Evolutionary conservation across 2,329 filamentous ascomycete species (phyloP).

Genomic region (Aspergillus jensenii): DNA sequence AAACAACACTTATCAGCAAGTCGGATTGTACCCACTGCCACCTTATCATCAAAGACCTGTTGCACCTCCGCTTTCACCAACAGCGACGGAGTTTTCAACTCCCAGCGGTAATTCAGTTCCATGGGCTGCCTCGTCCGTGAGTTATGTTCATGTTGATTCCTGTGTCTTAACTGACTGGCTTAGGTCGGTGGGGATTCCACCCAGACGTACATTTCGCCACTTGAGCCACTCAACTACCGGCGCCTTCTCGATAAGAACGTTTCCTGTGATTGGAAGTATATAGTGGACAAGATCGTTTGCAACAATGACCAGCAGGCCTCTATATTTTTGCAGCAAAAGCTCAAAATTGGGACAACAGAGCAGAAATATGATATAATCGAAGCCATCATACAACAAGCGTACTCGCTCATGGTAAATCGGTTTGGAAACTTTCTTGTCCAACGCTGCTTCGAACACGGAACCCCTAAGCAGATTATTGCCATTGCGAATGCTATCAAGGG

Average conservation of each 20-base stretch:
- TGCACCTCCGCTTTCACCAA: constrained; percentile 68
- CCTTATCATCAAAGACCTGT: constrained; percentile 57
- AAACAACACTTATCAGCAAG: constrained; percentile 33
- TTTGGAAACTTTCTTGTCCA: constrained; percentile 99
- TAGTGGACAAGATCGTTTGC: constrained; percentile 98
- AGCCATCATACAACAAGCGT: constrained; percentile 91
- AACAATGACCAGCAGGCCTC: constrained; percentile 99
- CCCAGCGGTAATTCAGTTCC: constrained; percentile 22
- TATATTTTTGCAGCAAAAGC: constrained; percentile 97
- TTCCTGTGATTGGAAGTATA: constrained; percentile 98
- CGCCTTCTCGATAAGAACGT: constrained; percentile 92
- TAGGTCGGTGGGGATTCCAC: constrained; percentile 50
- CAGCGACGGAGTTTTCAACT: constrained; percentile 72
- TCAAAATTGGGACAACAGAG: constrained; percentile 91
- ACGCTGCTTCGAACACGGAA: constrained; percentile 97
- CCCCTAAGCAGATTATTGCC: constrained; percentile 87
- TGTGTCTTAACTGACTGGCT: constrained; percentile 22
- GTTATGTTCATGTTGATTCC: constrained; percentile 23
- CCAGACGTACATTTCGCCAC: constrained; percentile 79
- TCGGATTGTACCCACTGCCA: constrained; percentile 36
- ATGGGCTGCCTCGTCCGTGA: constrained; percentile 52
- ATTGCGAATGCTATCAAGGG: constrained; percentile 94
- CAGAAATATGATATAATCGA: constrained; percentile 98
- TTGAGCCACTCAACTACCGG: constrained; percentile 94
- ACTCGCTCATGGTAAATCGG: constrained; percentile 94